Base-by-base conservation (phyloP, 2,329 filamentous ascomycete genomes). In the Cordyceps fumosorosea region DNA sequence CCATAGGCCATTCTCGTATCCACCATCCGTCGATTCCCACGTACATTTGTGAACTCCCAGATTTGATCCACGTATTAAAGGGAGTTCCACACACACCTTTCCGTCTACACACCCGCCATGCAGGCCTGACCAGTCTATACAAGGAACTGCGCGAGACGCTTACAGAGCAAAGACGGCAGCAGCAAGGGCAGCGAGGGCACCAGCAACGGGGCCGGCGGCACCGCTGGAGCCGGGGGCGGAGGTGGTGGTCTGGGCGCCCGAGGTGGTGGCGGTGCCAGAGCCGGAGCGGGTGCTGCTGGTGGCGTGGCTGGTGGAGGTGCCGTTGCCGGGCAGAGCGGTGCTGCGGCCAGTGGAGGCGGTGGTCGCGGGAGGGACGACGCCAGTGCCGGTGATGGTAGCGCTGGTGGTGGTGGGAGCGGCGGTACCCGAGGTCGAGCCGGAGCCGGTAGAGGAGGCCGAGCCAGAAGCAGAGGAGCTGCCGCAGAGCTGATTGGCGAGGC, bases 131-230 rank as follows among this genome's bases (percentile, higher is more conserved):
- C 34, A 37, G 11, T 20, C 44, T 58, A 11, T 48, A 32, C 8
- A 47, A 47, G 11, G 18, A 22, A 7, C 22, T 20, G 26, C 40
- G n/a, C 8, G 12, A 44, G 22, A 12, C 26, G 26, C 59, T 70
- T 73, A 76, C 67, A 75, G 67, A 65, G 72, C 74, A 61, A 73
- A 37, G 40, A 66, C 69, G 34, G 69, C 71, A 34, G 70, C 73
- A 44, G 74, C 24, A 18, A 73, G 60, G 50, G 73, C 73, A 20
- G 73, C 68, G 10, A 75, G 34, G 11, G 68, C 66, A 24, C 70
- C 71, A n/a, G 67, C 65, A 44, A 67, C 69, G 42, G 69, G 70
- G 47, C 64, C 72, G 40, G 48, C 56, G 14, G 54, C 63, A 29
- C 29, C 55, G 32, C 26, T 34, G 44, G 42, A 51, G 51, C 51